Conservation (phyloP, 2,329 filamentous ascomycete genomes). For the Trichoderma sp. region DNA sequence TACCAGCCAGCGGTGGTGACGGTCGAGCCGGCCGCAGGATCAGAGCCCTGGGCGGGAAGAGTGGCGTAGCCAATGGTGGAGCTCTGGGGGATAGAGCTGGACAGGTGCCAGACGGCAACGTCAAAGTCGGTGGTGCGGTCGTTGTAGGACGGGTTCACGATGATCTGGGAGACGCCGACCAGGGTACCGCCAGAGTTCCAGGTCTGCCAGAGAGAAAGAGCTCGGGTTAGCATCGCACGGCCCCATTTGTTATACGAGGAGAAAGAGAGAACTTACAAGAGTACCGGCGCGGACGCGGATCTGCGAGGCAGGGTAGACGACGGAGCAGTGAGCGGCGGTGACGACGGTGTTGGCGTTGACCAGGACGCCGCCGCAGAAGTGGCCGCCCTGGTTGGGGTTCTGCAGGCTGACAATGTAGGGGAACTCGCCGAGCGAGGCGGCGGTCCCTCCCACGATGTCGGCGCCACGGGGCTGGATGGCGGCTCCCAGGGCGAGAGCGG, state of each 20-base stretch:
- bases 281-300: constrained; percentile 38
- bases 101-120: constrained; percentile 39
- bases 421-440: constrained; percentile 36
- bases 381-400: constrained; percentile 22
- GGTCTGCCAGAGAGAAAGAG: constrained; percentile 25
- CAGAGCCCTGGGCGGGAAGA: constrained; percentile 35
- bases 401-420: constrained; percentile 39
- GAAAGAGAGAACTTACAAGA: constrained; percentile 29
- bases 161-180: constrained; percentile 34
- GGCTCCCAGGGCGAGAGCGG: constrained; percentile 23
- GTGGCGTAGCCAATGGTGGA: constrained; percentile 35
- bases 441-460: constrained; percentile 36
- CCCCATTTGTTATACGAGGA: not conserved
- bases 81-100: constrained; percentile 32
- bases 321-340: constrained; percentile 41
- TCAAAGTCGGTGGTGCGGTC: constrained; percentile 33
- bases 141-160: constrained; percentile 35
- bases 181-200: constrained; percentile 36
- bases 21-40: constrained; percentile 33
- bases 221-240: not conserved
- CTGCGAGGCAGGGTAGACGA: constrained; percentile 21
- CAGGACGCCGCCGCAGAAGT: constrained; percentile 39
- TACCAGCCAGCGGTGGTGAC: constrained; percentile 38
- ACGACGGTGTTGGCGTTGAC: constrained; percentile 40
- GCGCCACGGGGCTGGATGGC: constrained; percentile 21